Evolutionary conservation across 768 basidiomycete genomes (phyloP).

Genomic region (Termitomyces eurrhizus): DNA sequence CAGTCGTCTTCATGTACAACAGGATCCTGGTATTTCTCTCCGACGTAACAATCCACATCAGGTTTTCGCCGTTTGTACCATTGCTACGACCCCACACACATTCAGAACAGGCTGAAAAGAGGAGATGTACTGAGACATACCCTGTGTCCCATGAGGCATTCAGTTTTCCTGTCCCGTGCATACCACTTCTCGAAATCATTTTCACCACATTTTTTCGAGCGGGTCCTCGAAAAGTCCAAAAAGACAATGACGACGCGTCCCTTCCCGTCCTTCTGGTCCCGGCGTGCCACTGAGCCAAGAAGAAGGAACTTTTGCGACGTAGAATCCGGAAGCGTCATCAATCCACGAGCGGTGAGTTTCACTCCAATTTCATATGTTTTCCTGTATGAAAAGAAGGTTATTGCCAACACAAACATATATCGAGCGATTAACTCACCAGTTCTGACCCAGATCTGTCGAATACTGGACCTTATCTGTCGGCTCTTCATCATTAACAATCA

Average conservation of each 20-base stretch:
- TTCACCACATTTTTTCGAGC: conserved; percentile 62
- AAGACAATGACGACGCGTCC: conserved; percentile 70
- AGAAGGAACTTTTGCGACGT: conserved; percentile 96
- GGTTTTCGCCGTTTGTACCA: conserved; percentile 87
- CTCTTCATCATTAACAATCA: conserved; percentile 86
- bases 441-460: conserved; percentile 76
- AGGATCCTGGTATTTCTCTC: conserved; percentile 86
- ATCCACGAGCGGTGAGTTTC: conserved; percentile 63
- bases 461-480: conserved; percentile 65
- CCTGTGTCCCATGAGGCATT: conserved; percentile 95
- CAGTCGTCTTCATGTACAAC: conserved; percentile 81
- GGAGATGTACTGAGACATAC: conserved; percentile 32
- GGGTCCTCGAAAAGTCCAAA: conserved; percentile 77
- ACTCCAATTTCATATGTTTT: conserved; percentile 64
- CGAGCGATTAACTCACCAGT: conserved; percentile 50
- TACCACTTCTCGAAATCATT: conserved; percentile 88
- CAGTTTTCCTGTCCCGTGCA: conserved; percentile 57
- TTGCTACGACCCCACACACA: conserved; percentile 53
- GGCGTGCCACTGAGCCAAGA: conserved; percentile 68
- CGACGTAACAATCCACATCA: conserved; percentile 85
- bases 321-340: conserved; percentile 92
- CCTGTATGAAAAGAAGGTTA: conserved; percentile 38
- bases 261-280: conserved; percentile 45
- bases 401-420: background rate
- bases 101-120: background rate